Evolutionary conservation across 352 stramenopile genomes (phyloP).

Genomic region (Phytophthora melonis): DNA sequence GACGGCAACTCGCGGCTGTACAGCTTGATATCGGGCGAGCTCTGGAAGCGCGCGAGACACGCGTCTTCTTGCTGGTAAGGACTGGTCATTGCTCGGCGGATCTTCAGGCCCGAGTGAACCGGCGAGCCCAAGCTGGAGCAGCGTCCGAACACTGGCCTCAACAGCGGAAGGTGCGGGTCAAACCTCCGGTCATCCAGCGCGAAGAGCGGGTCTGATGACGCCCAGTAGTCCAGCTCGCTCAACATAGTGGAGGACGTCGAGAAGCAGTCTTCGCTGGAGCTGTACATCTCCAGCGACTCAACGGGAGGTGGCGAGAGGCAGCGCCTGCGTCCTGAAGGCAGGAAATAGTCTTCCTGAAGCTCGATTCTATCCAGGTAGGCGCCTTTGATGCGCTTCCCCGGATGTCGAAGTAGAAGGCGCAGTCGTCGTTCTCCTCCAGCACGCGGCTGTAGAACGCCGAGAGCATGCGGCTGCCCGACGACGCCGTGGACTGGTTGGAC

Average conservation of each 20-base stretch:
- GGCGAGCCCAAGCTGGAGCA: conserved; percentile 31
- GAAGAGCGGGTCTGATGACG: conserved; percentile 31
- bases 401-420: conserved; percentile 67
- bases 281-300: conserved; percentile 39
- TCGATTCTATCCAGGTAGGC: conserved; percentile 59
- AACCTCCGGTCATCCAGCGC: conserved; percentile 31
- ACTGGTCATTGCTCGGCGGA: conserved; percentile 29
- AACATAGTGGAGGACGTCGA: conserved; percentile 45
- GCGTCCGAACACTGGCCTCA: conserved; percentile 16
- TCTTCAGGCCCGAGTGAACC: conserved; percentile 25
- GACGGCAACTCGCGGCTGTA: conserved; percentile 17
- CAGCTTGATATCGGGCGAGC: conserved; percentile 23
- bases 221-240: conserved; percentile 63
- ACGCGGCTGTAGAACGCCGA: conserved; percentile 86
- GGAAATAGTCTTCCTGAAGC: conserved; percentile 74
- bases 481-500: conserved; percentile 57
- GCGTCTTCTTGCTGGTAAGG: conserved; percentile 24
- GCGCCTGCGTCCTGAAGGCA: conserved; percentile 11
- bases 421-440: conserved; percentile 73
- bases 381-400: conserved; percentile 63
- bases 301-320: conserved; percentile 1
- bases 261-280: conserved; percentile 37
- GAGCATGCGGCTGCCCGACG: conserved; percentile 75
- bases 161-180: conserved; percentile 10
- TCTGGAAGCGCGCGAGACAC: conserved; percentile 16